Evolutionary conservation across 495 filamentous ascomycete species (phyloP), one percentile per base, ranked within the genome.

Genomic region (Talaromyces borbonicus): DNA sequence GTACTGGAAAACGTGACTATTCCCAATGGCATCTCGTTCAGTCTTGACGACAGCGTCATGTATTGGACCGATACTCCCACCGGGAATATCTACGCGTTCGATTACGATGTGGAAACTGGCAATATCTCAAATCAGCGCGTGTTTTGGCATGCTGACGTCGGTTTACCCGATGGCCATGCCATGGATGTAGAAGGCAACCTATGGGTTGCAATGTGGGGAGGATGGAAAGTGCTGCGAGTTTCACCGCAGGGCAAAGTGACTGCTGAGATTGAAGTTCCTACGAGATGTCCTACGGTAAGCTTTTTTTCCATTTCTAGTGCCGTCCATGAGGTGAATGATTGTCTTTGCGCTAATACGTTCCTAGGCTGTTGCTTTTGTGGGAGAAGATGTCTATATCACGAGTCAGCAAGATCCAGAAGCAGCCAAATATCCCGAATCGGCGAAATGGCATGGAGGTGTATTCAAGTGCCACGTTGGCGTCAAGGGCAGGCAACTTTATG

Each of bases 1-100:
- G 72, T 81, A 59, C 66, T 83, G 38, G 68, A 71, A 49, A 61
- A 69, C 22, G 66, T 92, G 41, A 81, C 73, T n/a, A 93, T 95
- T 53, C 89, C 90, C 38, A 95, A 97, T 62, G 81, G 84, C 40
- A 79, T 90, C 30, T 80, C 80, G 46, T 95, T 83, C 74, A 79
- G 73, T 35, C 65, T 67, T 12, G 78, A 86, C 54, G 67, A 78
- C 52, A 83, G 78, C 58, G 90, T 74, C 33, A 83, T 90, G 75
- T 94, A 86, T 68, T 83, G 88, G 61, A 87, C 81, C 32, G 79
- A 95, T 68, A 82, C 85, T 15, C 80, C 81, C 27, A 79, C 74
- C n/a, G 72, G 71, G 30, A 74, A 73, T 46, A 84, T 95, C 52
- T 79, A 72, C 44, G 79, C 81, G 22, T 92, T 81, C 62, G 83